These are phyloP conservation scores for Sporothrix globosa DNA, from an alignment of 2,329 filamentous ascomycete genomes.

Conservation along the genomic window DNA sequence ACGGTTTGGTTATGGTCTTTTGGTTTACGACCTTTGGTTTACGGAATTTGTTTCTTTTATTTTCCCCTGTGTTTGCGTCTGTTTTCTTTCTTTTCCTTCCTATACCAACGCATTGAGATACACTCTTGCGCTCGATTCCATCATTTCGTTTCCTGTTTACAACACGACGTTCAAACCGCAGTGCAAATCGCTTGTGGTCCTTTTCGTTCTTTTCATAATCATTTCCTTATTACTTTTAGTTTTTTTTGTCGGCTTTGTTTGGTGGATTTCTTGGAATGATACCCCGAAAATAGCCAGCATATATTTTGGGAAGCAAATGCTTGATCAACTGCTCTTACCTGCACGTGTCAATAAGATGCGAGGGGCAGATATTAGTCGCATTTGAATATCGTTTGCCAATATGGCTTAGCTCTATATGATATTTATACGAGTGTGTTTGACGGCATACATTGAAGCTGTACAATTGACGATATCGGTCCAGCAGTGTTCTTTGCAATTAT, in stretches of 20 bases:
- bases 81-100: slow-evolving; percentile 15
- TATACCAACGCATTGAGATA: slow-evolving; percentile 15
- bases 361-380: neutral
- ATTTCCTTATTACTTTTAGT: neutral
- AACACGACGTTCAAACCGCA: neutral
- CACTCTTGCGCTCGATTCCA: slow-evolving; percentile 3
- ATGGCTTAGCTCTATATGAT: too few species aligned
- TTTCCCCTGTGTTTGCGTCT: neutral
- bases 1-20: slow-evolving; percentile 5
- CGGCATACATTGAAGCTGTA: neutral
- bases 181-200: neutral
- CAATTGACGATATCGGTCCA: neutral
- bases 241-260: neutral
- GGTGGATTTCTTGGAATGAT: slow-evolving; percentile 5
- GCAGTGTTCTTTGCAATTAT: neutral
- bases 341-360: slow-evolving; percentile 14
- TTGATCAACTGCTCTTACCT: neutral
- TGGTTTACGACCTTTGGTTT: slow-evolving; percentile 5
- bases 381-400: neutral
- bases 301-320: neutral
- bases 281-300: neutral
- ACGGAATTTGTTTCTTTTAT: neutral
- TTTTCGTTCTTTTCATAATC: neutral
- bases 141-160: neutral
- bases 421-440: neutral